These are phyloP conservation scores for Vitis hybrid DNA, from an alignment of 177 flowering plant genomes.

Conservation along the genomic window DNA sequence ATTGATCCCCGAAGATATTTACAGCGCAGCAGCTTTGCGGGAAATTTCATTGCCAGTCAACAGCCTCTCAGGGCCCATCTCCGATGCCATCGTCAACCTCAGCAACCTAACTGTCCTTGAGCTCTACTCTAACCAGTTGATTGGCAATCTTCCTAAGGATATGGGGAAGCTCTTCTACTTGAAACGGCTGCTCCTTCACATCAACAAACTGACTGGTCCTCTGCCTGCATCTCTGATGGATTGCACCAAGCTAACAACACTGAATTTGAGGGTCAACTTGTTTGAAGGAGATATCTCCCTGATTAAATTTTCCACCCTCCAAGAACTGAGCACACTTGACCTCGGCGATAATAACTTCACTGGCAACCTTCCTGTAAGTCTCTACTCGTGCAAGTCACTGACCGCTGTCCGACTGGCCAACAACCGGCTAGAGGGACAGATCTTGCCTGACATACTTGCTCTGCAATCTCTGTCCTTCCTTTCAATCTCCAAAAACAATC, in stretches of 20 bases:
- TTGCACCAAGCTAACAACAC: slow-evolving; percentile 36
- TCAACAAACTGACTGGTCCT: slow-evolving; percentile 47
- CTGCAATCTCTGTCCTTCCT: slow-evolving; percentile 59
- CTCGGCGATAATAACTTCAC: slow-evolving; percentile 60
- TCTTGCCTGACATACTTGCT: slow-evolving; percentile 32
- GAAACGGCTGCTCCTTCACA: slow-evolving; percentile 44
- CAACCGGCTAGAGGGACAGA: slow-evolving; percentile 50
- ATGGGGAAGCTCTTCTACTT: slow-evolving; percentile 51
- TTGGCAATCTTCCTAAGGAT: slow-evolving; percentile 43
- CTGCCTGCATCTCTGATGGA: slow-evolving; percentile 54
- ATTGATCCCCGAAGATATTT: slow-evolving; percentile 46
- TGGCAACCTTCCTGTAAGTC: slow-evolving; percentile 52
- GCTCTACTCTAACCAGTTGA: slow-evolving; percentile 45
- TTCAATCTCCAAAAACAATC: slow-evolving; percentile 51
- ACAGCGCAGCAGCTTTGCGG: slow-evolving; percentile 24
- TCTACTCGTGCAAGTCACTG: slow-evolving; percentile 54
- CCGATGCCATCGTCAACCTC: slow-evolving; percentile 32
- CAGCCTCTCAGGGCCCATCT: slow-evolving; percentile 38
- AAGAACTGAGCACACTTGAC: slow-evolving; percentile 45
- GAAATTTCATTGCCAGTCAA: slow-evolving; percentile 52
- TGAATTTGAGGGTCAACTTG: slow-evolving; percentile 48
- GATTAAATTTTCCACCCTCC: slow-evolving; percentile 53
- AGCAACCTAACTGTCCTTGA: slow-evolving; percentile 42
- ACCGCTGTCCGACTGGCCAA: slow-evolving; percentile 53
- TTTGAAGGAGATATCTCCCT: slow-evolving; percentile 45